Conservation (phyloP, 768 basidiomycete species). For the Suillus sp. region DNA sequence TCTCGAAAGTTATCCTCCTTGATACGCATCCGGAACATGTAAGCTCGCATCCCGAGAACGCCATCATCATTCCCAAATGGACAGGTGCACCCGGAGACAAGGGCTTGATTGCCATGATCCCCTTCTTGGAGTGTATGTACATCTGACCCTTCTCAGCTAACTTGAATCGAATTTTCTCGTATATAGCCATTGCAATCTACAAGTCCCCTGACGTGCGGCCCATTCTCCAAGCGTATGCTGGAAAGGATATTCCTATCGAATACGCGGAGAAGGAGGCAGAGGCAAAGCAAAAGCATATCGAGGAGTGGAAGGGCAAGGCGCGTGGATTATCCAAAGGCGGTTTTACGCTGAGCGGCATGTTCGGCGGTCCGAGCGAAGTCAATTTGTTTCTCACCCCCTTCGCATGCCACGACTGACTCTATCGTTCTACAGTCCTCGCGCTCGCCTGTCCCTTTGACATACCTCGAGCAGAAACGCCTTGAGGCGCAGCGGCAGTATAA, state of each 20-base stretch:
- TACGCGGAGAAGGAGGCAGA: conserved; percentile 89
- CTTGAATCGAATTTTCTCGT: neutral
- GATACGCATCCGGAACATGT: conserved; percentile 84
- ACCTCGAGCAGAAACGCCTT: conserved; percentile 52
- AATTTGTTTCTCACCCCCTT: conserved; percentile 2
- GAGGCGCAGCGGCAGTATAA: conserved; percentile 54
- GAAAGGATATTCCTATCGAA: conserved; percentile 86
- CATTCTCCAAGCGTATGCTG: conserved; percentile 80
- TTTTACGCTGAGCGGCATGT: conserved; percentile 49
- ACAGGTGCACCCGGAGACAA: conserved; percentile 73
- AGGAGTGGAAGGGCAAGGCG: conserved; percentile 71
- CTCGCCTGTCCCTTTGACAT: conserved; percentile 46
- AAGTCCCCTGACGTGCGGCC: conserved; percentile 85
- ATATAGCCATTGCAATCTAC: conserved; percentile 88
- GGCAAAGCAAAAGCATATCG: conserved; percentile 73
- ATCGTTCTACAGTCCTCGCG: conserved; percentile 19
- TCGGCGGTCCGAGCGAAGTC: conserved; percentile 39
- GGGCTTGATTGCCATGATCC: conserved; percentile 89
- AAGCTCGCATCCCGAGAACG: conserved; percentile 83
- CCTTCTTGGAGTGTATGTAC: conserved; percentile 87
- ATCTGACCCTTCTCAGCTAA: neutral
- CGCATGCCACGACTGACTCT: conserved; percentile 1
- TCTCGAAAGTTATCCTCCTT: conserved; percentile 84
- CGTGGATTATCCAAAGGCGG: conserved; percentile 39
- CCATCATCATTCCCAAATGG: conserved; percentile 85